Evolutionary conservation across 140 eudicot genomes (phyloP).

Genomic region (Cichorium intybus): DNA sequence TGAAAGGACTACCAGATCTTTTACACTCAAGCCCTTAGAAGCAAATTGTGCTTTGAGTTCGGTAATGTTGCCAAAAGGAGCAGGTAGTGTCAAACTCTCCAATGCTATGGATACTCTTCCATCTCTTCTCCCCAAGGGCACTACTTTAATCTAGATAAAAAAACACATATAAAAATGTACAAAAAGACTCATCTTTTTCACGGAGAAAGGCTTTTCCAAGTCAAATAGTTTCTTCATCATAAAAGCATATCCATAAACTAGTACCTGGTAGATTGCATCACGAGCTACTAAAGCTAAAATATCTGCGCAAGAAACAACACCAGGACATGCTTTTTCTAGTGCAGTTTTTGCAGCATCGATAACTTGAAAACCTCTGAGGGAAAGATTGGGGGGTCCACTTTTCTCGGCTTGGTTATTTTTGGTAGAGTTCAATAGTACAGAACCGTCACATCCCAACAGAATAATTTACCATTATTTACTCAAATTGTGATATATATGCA

Average conservation of each 20-base stretch:
- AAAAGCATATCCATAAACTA: not conserved
- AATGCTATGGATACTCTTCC: constrained; percentile 41
- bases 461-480: not conserved
- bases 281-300: constrained; percentile 53
- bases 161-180: not conserved
- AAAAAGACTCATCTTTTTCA: not conserved
- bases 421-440: constrained; percentile 44
- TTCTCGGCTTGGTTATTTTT: constrained; percentile 38
- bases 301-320: constrained; percentile 63
- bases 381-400: constrained; percentile 39
- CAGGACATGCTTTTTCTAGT: constrained; percentile 47
- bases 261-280: constrained; percentile 46
- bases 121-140: constrained; percentile 58
- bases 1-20: constrained; percentile 55
- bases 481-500: not conserved
- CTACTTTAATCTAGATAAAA: constrained; percentile 41
- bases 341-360: constrained; percentile 52
- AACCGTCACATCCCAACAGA: constrained; percentile 65
- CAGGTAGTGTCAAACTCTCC: constrained; percentile 37
- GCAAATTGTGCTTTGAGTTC: constrained; percentile 29
- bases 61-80: constrained; percentile 35
- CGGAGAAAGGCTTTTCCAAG: not conserved
- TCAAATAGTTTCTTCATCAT: not conserved
- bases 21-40: constrained; percentile 37
- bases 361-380: constrained; percentile 49